phyloP scores from a whole-genome alignment of 306 rosid genomes.

The Vigna radiata region DNA sequence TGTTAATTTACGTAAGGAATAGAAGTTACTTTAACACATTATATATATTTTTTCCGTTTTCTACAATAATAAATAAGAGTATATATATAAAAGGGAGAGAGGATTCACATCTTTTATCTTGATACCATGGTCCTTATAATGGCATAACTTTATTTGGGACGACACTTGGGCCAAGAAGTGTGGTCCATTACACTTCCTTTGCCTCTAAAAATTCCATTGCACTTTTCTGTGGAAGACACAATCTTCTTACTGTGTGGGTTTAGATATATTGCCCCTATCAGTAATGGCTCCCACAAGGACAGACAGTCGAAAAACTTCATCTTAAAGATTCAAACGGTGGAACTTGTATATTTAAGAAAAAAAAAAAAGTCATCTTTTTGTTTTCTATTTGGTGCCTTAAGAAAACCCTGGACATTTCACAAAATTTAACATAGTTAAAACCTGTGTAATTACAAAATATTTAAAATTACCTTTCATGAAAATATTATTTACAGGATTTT shows the following conservation, averaged over 20 bases:
- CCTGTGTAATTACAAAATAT: no score
- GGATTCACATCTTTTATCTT: background rate
- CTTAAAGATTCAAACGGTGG: background rate
- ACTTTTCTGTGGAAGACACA: background rate
- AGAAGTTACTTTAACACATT: background rate
- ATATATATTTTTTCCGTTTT: background rate
- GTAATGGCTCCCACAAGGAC: constrained; percentile 9
- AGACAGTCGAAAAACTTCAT: background rate
- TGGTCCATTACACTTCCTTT: background rate
- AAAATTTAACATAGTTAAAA: no score
- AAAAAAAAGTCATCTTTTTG: background rate
- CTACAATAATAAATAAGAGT: background rate
- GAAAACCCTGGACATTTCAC: no score
- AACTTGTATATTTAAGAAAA: background rate
- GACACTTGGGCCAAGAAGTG: constrained; percentile 10
- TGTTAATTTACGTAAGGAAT: background rate
- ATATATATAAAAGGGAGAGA: background rate
- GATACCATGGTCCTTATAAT: background rate
- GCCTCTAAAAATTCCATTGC: background rate
- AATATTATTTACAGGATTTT: no score
- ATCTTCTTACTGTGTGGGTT: background rate
- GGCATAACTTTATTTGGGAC: background rate
- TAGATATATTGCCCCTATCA: background rate
- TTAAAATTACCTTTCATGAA: no score
- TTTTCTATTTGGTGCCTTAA: background rate